Conservation (phyloP, 768 basidiomycete genomes). For the Sporobolomyces pararoseus region DNA sequence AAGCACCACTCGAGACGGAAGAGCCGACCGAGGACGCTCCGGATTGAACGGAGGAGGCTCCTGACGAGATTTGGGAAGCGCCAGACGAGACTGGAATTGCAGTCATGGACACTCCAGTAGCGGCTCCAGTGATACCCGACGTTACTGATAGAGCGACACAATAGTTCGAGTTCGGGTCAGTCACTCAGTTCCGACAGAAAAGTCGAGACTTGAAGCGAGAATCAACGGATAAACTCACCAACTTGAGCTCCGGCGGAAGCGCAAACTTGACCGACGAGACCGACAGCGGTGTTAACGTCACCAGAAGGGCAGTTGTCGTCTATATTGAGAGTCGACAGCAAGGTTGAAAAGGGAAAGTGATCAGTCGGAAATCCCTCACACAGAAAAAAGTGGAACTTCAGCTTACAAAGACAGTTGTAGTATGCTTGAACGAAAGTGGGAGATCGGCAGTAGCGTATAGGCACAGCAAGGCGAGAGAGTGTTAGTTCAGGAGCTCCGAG, state of each 20-base stretch:
- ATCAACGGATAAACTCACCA: not conserved
- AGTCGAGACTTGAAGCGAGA: no score
- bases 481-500: not conserved
- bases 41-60: not conserved
- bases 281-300: slow-evolving; percentile 10
- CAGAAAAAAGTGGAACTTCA: no score
- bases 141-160: not conserved
- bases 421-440: slow-evolving; percentile 20
- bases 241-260: slow-evolving; percentile 10
- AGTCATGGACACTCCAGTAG: not conserved
- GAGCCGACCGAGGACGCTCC: not conserved
- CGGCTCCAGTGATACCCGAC: slow-evolving; percentile 8
- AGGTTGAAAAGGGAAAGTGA: no score
- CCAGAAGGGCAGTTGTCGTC: slow-evolving; percentile 13
- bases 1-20: no score
- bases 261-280: slow-evolving; percentile 28
- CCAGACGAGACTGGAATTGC: not conserved
- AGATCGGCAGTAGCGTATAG: slow-evolving; percentile 1
- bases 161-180: no score
- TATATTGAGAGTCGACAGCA: not conserved
- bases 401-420: slow-evolving; percentile 20
- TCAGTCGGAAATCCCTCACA: not conserved
- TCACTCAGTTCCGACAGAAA: no score
- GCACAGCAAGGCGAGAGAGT: not conserved
- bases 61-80: not conserved